Percentiles rank a stretch among this genome's conserved stretches.
Evolutionary conservation across 345 rosid species (phyloP).

Genomic region (Populus euphratica): DNA sequence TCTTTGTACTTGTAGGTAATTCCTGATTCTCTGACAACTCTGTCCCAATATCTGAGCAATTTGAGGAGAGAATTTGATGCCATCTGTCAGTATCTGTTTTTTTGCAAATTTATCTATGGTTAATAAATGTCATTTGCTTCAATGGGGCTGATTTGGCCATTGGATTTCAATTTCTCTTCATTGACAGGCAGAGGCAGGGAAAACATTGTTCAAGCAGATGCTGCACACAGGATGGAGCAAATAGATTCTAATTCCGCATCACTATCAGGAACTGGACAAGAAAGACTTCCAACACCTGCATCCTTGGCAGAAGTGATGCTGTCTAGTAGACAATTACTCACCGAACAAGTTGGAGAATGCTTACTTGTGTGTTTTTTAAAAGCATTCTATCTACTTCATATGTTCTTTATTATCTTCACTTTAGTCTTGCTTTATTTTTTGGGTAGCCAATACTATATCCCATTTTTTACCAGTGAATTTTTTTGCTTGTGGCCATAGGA

Average conservation of each 20-base stretch:
- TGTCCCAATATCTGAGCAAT: slow-evolving; percentile 54
- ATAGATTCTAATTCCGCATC: slow-evolving; percentile 33
- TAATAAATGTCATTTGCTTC: not conserved
- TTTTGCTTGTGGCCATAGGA: not conserved
- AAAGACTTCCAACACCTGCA: slow-evolving; percentile 69
- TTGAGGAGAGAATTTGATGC: slow-evolving; percentile 47
- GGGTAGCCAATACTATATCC: not conserved
- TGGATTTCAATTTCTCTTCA: slow-evolving; percentile 13
- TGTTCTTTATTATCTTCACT: not conserved
- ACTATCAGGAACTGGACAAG: slow-evolving; percentile 29
- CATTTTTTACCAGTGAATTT: not conserved
- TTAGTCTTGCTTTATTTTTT: not conserved
- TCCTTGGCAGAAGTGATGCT: slow-evolving; percentile 57
- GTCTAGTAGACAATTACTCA: slow-evolving; percentile 56
- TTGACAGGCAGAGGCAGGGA: slow-evolving; percentile 43
- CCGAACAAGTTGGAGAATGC: slow-evolving; percentile 55
- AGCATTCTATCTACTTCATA: slow-evolving; percentile 1
- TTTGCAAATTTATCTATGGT: not conserved
- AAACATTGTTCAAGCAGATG: slow-evolving; percentile 31
- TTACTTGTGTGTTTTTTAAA: slow-evolving; percentile 39
- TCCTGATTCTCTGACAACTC: slow-evolving; percentile 64
- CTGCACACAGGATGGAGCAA: slow-evolving; percentile 25
- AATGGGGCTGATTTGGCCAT: slow-evolving; percentile 10
- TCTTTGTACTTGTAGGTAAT: slow-evolving; percentile 45
- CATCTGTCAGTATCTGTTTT: slow-evolving; percentile 38